Evolutionary conservation across 129 eudicot genomes (phyloP).

Genomic region (Chrysanthemum makinoi): DNA sequence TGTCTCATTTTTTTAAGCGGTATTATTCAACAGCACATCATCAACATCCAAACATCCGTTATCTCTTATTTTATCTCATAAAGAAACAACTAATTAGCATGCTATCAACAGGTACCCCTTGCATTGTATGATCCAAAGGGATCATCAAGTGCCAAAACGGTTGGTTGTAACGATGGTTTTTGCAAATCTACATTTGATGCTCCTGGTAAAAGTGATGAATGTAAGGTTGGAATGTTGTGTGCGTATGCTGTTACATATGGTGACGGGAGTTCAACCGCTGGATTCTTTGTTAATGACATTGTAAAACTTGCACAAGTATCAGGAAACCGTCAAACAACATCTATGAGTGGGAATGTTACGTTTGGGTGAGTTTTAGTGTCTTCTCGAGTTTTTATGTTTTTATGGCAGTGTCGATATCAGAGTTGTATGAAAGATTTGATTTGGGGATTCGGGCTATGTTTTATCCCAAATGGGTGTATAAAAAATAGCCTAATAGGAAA

Average conservation of each 20-base stretch:
- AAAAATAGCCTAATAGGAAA: too few species aligned
- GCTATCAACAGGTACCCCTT: slow-evolving; percentile 49
- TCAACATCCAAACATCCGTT: background rate
- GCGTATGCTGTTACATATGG: slow-evolving; percentile 76
- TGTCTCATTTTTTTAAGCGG: background rate
- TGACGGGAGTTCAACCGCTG: slow-evolving; percentile 85
- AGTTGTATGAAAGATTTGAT: background rate
- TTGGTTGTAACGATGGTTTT: slow-evolving; percentile 65
- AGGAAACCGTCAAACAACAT: slow-evolving; percentile 53
- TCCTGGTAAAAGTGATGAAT: slow-evolving; percentile 34
- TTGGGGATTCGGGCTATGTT: background rate
- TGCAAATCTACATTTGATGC: slow-evolving; percentile 43
- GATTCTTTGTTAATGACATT: slow-evolving; percentile 62
- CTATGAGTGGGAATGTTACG: slow-evolving; percentile 56
- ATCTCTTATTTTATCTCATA: background rate
- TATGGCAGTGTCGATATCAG: background rate
- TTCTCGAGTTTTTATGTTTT: background rate
- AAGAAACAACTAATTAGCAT: background rate
- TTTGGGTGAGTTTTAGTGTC: slow-evolving; percentile 66
- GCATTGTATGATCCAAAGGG: slow-evolving; percentile 55
- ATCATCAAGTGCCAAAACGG: slow-evolving; percentile 53
- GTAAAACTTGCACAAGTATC: slow-evolving; percentile 48
- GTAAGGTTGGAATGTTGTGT: slow-evolving; percentile 62
- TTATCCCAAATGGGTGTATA: too few species aligned
- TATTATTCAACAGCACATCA: background rate